A percentile compares a stretch with the other conserved stretches of the same genome.
Conservation (phyloP, 2,329 filamentous ascomycete genomes). For the Aureobasidium sp. region DNA sequence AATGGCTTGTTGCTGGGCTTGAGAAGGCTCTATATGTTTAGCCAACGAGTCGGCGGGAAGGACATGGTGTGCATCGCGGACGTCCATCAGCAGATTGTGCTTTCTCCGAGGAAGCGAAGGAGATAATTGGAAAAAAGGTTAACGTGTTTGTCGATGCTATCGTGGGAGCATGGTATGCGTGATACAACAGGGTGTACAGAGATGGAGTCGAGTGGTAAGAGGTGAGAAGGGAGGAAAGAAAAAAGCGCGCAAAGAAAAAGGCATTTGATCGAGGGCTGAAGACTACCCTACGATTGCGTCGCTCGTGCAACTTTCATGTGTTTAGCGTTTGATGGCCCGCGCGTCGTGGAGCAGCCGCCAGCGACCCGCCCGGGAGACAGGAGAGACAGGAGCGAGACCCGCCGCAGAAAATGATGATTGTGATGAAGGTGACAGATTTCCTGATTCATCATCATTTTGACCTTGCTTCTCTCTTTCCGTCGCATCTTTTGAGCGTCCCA, state of each 20-base stretch:
- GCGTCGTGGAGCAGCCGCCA: slow-evolving; percentile 1
- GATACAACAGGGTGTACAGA: not conserved
- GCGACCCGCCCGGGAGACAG: not conserved
- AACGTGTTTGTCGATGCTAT: slow-evolving; percentile 22
- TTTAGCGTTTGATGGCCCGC: not conserved
- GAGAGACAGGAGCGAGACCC: not conserved
- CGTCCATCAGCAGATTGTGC: slow-evolving; percentile 16
- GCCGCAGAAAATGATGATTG: not conserved
- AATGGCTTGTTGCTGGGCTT: slow-evolving; percentile 33
- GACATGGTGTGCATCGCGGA: slow-evolving; percentile 15
- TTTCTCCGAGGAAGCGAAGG: not conserved
- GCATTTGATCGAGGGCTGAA: not conserved
- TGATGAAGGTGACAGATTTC: not conserved
- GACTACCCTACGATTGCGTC: not conserved
- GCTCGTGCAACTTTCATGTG: slow-evolving; percentile 5
- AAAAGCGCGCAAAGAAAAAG: not conserved
- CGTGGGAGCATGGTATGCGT: slow-evolving; percentile 27
- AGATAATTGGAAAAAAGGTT: not conserved
- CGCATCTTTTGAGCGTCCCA: not conserved
- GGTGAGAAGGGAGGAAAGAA: not conserved
- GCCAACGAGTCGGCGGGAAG: slow-evolving; percentile 2
- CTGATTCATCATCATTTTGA: not conserved
- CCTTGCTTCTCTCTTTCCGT: not conserved
- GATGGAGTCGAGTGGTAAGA: not conserved
- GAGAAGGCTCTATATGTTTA: not conserved